Conservation (phyloP, 163 green algal species). For the Scenedesmus sp. region DNA sequence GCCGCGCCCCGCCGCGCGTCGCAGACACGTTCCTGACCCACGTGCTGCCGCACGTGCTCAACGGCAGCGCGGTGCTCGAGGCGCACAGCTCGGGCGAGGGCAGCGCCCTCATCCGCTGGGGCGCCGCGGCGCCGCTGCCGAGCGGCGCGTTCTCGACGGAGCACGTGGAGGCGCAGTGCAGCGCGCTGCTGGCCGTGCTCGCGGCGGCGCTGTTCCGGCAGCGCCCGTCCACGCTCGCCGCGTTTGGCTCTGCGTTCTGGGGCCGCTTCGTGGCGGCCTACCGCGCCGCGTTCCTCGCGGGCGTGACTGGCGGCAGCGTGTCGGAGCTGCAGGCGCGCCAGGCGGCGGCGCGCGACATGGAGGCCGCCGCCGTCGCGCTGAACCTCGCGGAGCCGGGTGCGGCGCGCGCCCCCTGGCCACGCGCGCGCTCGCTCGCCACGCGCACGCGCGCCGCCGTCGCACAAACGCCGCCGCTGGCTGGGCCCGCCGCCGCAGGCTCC, state of each 20-base stretch:
- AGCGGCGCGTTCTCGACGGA: background rate
- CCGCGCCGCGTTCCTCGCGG: slow-evolving; percentile 28
- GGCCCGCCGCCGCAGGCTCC: slow-evolving; percentile 15
- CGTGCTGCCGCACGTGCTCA: slow-evolving; percentile 36
- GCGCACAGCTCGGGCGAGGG: background rate
- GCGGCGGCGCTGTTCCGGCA: slow-evolving; percentile 35
- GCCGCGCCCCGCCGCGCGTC: background rate
- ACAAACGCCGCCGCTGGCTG: too few relatives aligned
- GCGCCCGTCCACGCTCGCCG: slow-evolving; percentile 21
- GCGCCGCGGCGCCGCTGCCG: background rate
- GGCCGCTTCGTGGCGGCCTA: slow-evolving; percentile 20
- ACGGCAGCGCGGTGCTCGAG: slow-evolving; percentile 17
- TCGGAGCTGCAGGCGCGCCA: slow-evolving; percentile 37
- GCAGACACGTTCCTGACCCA: slow-evolving; percentile 32
- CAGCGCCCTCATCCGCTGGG: slow-evolving; percentile 1
- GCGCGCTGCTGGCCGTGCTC: slow-evolving; percentile 38
- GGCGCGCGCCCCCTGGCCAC: too few relatives aligned
- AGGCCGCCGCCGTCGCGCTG: slow-evolving; percentile 17
- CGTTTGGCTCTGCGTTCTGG: slow-evolving; percentile 43
- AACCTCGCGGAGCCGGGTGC: slow-evolving; percentile 23
- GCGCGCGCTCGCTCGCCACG: too few relatives aligned
- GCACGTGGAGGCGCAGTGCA: slow-evolving; percentile 32
- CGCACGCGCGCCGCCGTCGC: too few relatives aligned
- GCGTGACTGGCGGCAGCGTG: background rate
- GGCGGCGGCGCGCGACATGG: slow-evolving; percentile 32